Conservation (phyloP, 129 eudicot genomes). For the Chrysanthemum lavandulifolium region DNA sequence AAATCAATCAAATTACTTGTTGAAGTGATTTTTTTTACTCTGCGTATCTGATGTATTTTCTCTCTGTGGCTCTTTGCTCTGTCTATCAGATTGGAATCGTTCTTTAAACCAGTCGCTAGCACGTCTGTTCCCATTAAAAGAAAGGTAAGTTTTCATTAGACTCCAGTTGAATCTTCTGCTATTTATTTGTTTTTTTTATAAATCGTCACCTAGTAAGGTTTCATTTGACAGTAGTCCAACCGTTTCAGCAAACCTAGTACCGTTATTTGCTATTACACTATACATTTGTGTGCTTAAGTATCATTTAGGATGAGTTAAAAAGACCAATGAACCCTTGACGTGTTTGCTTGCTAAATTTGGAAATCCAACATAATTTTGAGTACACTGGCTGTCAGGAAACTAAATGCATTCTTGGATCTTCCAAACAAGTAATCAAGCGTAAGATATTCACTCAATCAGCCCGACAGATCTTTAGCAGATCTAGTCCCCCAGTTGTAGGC, state of each 20-base stretch:
- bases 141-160: conserved; percentile 48
- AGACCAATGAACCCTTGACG: conserved; percentile 6
- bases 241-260: background rate
- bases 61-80: too few species aligned
- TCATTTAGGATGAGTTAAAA: conserved; percentile 1
- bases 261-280: background rate
- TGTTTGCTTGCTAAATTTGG: background rate
- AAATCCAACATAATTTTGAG: conserved; percentile 33
- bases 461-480: conserved; percentile 33
- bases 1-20: conserved; percentile 1
- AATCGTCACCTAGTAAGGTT: background rate
- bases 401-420: conserved; percentile 67
- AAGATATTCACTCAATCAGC: conserved; percentile 45
- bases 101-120: conserved; percentile 71
- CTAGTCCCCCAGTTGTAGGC: conserved; percentile 44
- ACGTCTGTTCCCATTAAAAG: conserved; percentile 64
- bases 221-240: conserved; percentile 6
- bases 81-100: conserved; percentile 76
- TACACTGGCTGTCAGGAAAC: conserved; percentile 66
- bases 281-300: background rate
- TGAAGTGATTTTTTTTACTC: background rate
- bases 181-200: conserved; percentile 1
- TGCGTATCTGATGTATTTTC: conserved; percentile 7
- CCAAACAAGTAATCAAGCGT: conserved; percentile 45
- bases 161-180: background rate